phyloP scores from a whole-genome alignment of 225 moss, liverwort and hornwort genomes.

The Asterella californica region DNA sequence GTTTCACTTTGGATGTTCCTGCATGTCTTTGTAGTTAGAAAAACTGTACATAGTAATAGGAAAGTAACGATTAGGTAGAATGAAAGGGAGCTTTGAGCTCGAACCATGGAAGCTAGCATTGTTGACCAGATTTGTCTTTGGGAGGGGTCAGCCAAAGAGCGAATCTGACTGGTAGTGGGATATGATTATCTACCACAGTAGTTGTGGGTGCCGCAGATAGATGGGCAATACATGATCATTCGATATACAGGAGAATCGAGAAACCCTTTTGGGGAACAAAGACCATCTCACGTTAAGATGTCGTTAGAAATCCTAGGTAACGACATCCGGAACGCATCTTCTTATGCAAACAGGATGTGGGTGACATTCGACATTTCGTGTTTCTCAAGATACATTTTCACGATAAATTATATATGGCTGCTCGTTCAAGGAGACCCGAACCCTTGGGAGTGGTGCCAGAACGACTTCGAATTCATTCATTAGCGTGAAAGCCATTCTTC shows the following conservation, averaged over 20 bases:
- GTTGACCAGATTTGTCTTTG: conserved; percentile 10
- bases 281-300: background rate
- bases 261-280: conserved; percentile 8
- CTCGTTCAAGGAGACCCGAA: background rate
- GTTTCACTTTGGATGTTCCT: background rate
- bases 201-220: background rate
- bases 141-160: background rate
- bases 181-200: background rate
- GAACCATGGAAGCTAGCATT: conserved; percentile 11
- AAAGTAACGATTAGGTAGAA: background rate
- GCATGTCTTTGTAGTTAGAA: background rate
- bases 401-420: background rate
- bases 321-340: background rate
- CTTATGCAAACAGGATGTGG: background rate
- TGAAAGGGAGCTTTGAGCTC: background rate
- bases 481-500: background rate
- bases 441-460: background rate
- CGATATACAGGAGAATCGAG: background rate
- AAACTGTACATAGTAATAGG: background rate
- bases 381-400: background rate
- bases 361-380: background rate
- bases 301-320: background rate
- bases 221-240: background rate
- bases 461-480: background rate
- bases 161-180: conserved; percentile 8